Evolutionary conservation across 1,284 basidiomycete genomes (phyloP).

Genomic region (Rhodotorula sp.): DNA sequence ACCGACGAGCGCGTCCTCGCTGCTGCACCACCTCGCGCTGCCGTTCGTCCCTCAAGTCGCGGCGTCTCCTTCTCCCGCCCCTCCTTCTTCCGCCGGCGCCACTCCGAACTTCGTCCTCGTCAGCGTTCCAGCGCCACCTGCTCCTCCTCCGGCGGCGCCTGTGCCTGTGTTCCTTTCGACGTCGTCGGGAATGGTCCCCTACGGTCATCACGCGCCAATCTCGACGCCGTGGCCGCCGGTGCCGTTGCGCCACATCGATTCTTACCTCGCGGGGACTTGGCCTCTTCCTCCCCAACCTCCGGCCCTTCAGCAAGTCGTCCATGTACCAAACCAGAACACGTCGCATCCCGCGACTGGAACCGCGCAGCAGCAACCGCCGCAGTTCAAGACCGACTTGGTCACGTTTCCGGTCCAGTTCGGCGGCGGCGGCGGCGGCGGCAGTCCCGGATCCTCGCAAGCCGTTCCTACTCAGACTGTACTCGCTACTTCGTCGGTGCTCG

Average conservation of each 20-base stretch:
- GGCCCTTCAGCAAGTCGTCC: not conserved
- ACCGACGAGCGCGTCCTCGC: too few species aligned
- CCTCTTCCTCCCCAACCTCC: not conserved
- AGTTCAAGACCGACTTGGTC: too few species aligned
- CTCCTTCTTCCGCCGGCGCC: not conserved
- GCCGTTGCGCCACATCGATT: constrained; percentile 20
- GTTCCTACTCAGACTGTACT: not conserved
- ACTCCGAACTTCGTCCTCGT: not conserved
- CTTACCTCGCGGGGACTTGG: constrained; percentile 2
- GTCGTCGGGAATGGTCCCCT: not conserved
- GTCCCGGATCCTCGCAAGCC: not conserved
- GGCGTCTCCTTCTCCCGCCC: not conserved
- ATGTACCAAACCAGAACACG: not conserved
- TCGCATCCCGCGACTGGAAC: too few species aligned
- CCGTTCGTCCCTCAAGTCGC: not conserved
- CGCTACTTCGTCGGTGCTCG: not conserved
- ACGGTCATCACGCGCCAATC: not conserved
- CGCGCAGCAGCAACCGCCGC: too few species aligned
- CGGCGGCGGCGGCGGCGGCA: too few species aligned
- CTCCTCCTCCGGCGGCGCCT: too few species aligned
- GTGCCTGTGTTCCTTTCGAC: not conserved
- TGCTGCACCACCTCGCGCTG: too few species aligned
- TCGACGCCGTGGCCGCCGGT: constrained; percentile 19
- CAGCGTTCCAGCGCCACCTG: not conserved
- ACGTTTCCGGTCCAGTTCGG: too few species aligned